Base-by-base conservation (phyloP, 345 rosid genomes). In the Iberis pinnata region DNA sequence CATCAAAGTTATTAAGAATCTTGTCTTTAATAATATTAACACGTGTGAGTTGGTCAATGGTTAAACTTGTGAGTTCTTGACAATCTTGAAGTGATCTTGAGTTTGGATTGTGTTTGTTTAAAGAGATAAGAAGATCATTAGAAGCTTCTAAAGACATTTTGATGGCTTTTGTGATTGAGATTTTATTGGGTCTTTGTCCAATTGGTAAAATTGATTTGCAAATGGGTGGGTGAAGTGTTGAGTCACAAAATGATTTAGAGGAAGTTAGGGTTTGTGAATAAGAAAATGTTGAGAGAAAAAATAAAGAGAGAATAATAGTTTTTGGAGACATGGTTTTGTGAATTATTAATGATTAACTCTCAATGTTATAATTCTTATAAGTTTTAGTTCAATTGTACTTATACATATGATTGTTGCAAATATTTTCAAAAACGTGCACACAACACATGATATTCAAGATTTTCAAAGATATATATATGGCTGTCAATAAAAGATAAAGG, bases 61-160 rank as follows among this genome's bases (percentile, higher is more conserved):
- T 62, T 13, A 62, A 43, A 13, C 63, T 18, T 2, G 62, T 66
- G 3, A 67, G 69, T 18, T 19, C 11, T 15, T 53, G 54, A 39
- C 76, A 67, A 67, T 72, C 76, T 18, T 67, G 12, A 12, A 67
- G 54, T 7, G 76, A 61, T 4, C 32, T 38, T 39, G 60, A 52
- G 1, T 26, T 36, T 20, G 53, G 29, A 31, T 24, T 43, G 15
- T 45, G 47, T 18, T 42, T 24, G 37, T 52, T 2, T 5, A 58
- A 27, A 36, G 61, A 35, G 48, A 43, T 5, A 3, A 52, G 37
- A 29, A 67, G 15, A 20, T 51, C 11, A 45, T 43, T 39, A 20
- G 66, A 53, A 67, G 26, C 35, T 52, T 44, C 31, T 46, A 59
- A 44, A 19, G 65, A 52, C n/a, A n/a, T 24, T 59, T 52, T 15